Evolutionary conservation across 768 basidiomycete species (phyloP), one percentile per base, ranked within the genome.

Genomic region (Holtermanniella nyarrowii): DNA sequence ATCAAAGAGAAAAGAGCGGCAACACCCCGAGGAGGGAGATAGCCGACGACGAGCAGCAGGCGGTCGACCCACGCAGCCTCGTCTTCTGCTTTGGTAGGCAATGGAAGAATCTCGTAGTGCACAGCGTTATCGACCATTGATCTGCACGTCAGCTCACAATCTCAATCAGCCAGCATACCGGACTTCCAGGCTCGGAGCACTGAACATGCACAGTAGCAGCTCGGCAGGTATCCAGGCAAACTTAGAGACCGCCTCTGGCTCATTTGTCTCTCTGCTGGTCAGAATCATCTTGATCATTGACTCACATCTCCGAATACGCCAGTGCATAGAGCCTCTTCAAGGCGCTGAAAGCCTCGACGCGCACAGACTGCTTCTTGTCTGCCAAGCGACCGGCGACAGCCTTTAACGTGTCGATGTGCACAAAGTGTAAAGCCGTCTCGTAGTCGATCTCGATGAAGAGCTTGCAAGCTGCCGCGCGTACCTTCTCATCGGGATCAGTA

Each of bases 211-310:
- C 40, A 77, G 76, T 7, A 91, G 74, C 25, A 97, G 74, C 39
- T 77, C 74, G 23, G 83, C 77, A 0, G 95, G 90, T 55, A 99
- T 96, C 95, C 95, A 99, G 0, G 80, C 81, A 63, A 97, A 96
- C 43, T 91, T 86, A 14, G 74, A 62, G 25, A 83, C 77, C 1
- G 88, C 88, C 0, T 79, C 74, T 1, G 77, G 72, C 49, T 89
- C 86, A 39, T 82, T 80, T 53, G 82, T 82, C 67, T 93, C 89
- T 56, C 93, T 97, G 52, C 14, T 45, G 3, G 23, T 26, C 21
- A 51, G 1, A 52, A 46, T 13, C 12, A 42, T 10, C 26, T 11
- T 20, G 18, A 24, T 10, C 16, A 3, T 27, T 62, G 22, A 73
- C 86, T 53, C 58, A 95, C 89, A 99, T 90, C 69, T 95, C 89